These are phyloP conservation scores for Ampelocalamus luodianensis DNA, from an alignment of 176 grass and related monocot genomes.

Conservation along the genomic window DNA sequence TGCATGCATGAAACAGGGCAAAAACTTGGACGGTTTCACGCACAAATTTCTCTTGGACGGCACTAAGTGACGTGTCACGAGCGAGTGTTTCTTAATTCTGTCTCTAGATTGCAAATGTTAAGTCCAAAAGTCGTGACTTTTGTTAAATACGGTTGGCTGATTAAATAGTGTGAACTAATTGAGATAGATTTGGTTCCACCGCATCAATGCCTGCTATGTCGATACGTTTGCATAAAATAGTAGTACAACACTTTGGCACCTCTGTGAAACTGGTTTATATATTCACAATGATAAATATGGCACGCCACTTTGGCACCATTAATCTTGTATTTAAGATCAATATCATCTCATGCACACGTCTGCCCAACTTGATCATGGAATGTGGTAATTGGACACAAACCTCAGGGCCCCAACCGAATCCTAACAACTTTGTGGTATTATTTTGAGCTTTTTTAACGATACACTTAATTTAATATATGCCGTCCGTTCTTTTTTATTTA, in stretches of 20 bases:
- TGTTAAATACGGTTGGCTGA: not conserved
- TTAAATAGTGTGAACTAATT: not conserved
- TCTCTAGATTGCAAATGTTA: not conserved
- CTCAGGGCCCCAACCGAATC: not conserved
- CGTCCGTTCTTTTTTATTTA: too few relatives aligned
- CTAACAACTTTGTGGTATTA: not conserved
- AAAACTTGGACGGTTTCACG: not conserved
- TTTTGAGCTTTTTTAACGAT: too few relatives aligned
- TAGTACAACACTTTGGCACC: conserved; percentile 12
- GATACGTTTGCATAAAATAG: conserved; percentile 34
- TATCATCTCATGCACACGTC: not conserved
- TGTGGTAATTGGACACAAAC: not conserved
- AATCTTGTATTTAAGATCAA: not conserved
- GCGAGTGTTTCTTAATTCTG: not conserved
- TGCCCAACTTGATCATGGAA: not conserved
- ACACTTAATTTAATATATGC: too few relatives aligned
- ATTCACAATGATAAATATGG: not conserved
- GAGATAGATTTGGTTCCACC: conserved; percentile 32
- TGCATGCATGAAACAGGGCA: not conserved
- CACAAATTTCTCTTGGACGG: conserved; percentile 1
- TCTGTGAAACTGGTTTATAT: not conserved
- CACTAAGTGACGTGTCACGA: conserved; percentile 12
- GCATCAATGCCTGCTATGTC: not conserved
- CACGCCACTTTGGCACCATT: not conserved
- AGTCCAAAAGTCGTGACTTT: not conserved